These are phyloP conservation scores for Myriosclerotinia curreyana DNA, from an alignment of 2,329 filamentous ascomycete species.

Conservation along the genomic window DNA sequence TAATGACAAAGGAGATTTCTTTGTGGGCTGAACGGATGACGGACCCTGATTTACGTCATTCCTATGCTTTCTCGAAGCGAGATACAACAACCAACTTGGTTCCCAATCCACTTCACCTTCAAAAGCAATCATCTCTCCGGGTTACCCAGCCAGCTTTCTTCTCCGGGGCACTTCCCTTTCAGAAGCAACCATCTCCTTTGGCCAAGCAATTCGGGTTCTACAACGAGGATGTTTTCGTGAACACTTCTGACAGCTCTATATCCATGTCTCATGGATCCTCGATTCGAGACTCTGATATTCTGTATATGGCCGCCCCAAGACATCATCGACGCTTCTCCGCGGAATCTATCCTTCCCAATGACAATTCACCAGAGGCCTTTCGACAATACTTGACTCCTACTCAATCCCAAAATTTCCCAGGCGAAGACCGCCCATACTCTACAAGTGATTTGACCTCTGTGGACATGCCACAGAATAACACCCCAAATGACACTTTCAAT, in stretches of 20 bases:
- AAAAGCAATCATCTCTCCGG: not conserved
- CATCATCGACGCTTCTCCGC: not conserved
- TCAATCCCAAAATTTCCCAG: conserved; percentile 5
- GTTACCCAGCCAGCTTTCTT: not conserved
- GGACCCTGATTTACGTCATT: conserved; percentile 21
- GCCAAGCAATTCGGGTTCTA: not conserved
- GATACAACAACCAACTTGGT: conserved; percentile 22
- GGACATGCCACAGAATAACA: conserved; percentile 22
- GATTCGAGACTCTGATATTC: conserved; percentile 13
- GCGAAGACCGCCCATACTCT: conserved; percentile 24
- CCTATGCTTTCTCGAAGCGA: conserved; percentile 23
- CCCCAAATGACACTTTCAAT: conserved; percentile 15
- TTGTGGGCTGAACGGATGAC: conserved; percentile 19
- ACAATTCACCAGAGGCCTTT: conserved; percentile 10
- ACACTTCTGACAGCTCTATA: not conserved
- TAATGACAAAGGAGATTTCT: conserved; percentile 27
- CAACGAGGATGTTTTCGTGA: not conserved
- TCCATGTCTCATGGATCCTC: not conserved
- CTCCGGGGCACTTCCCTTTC: not conserved
- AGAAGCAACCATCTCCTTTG: not conserved
- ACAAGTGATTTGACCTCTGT: conserved; percentile 25
- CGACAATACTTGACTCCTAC: conserved; percentile 16
- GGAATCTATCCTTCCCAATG: not conserved
- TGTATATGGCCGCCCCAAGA: conserved; percentile 14
- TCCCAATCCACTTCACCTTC: conserved; percentile 13